Conservation (phyloP, 2,329 filamentous ascomycete species). For the Cryphonectria naterciae region DNA sequence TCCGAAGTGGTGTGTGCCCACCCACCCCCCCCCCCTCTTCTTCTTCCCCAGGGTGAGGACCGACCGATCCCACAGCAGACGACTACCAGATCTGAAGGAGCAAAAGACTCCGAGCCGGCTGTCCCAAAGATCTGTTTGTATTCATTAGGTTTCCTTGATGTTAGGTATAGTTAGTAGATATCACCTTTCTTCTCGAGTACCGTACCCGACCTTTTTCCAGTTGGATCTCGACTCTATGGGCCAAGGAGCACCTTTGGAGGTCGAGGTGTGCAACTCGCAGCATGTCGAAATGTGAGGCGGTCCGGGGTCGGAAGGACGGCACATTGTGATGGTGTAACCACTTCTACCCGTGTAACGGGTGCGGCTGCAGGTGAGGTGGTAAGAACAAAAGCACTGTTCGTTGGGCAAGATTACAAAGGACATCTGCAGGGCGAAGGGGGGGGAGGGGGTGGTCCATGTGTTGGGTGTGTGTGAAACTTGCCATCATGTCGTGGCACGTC, state of each 20-base stretch:
- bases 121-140: slow-evolving; percentile 9
- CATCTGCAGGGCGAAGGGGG: background rate
- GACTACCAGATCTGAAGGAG: background rate
- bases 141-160: slow-evolving; percentile 10
- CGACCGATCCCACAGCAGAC: background rate
- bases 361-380: slow-evolving; percentile 8
- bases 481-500: background rate
- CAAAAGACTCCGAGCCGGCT: slow-evolving; percentile 3
- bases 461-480: background rate
- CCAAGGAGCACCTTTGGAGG: slow-evolving; percentile 3
- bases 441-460: background rate
- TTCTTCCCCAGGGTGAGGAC: background rate
- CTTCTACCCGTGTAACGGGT: background rate
- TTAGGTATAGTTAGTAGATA: slow-evolving; percentile 20
- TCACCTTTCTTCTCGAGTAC: slow-evolving; percentile 18
- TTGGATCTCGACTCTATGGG: slow-evolving; percentile 8
- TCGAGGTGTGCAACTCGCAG: slow-evolving; percentile 1
- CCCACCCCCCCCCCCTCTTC: too few species aligned
- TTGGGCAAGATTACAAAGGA: background rate
- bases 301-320: background rate
- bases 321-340: background rate
- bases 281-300: background rate
- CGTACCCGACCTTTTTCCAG: slow-evolving; percentile 16
- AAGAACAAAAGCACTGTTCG: slow-evolving; percentile 12
- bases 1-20: slow-evolving; percentile 1